Base-by-base conservation (phyloP, 148 eudicot species). In the Tetragonia tetragonoides region DNA sequence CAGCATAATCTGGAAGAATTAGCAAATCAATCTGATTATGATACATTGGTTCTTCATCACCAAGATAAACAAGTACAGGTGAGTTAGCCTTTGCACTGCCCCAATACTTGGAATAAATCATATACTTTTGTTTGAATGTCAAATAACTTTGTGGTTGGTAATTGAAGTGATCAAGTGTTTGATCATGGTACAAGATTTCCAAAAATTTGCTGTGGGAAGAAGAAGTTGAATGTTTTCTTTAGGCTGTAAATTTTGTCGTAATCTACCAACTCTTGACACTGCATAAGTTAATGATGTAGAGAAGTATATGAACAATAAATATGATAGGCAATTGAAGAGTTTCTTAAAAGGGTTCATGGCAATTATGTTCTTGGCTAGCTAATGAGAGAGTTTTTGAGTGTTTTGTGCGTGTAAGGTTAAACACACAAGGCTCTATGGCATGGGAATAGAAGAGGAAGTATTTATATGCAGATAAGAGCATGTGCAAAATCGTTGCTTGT, bases 161-260 rank as follows among this genome's bases (percentile, higher is more conserved):
- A 68, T 76, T 76, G 67, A 81, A 81, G 46, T 81, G 84, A 56
- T 81, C 84, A 15, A 81, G 53, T 57, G 78, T 81, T 73, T 81
- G 84, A 66, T 20, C 38, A 46, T 77, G 77, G 38, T 44, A 77
- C 10, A 66, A 47, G n/a, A 75, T 47, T 59, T 77, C 18, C 44
- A 57, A 66, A 12, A 73, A 70, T 46, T 66, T 67, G 10, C 16
- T 18, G 2, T 14, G 28, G 15, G 68, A 41, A 56, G 21, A 40
- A 10, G 34, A 28, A 28, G 34, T 28, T 53, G 9, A 53, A 14
- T 9, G 57, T 8, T 15, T 53, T 53, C 57, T 53, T 53, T 53
- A 10, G 51, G 51, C 11, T 53, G 57, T 0, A 18, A 12, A 10
- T 62, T 62, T 61, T 3, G 49, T n/a, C 18, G 15, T 18, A 53